A percentile compares a stretch with the other conserved stretches of the same genome.
Conservation (phyloP, 2,329 filamentous ascomycete genomes). For the Lasiodiplodia citricola region DNA sequence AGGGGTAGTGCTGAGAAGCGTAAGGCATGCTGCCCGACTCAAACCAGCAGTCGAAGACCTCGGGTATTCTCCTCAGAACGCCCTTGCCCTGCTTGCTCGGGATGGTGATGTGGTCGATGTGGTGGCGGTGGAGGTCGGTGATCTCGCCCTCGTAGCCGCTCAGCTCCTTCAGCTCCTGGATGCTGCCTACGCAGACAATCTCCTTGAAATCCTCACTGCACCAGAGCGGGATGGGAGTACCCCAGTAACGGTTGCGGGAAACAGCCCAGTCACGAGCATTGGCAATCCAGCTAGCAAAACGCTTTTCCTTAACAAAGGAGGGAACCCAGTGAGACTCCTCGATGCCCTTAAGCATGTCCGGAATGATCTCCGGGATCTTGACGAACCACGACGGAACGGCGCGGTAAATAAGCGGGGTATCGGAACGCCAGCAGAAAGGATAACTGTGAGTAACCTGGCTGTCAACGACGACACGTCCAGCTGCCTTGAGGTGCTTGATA, state of each 20-base stretch:
- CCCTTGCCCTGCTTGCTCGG: conserved; percentile 89
- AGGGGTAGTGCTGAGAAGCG: conserved; percentile 87
- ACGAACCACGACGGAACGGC: conserved; percentile 96
- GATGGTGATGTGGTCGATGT: conserved; percentile 92
- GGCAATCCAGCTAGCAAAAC: conserved; percentile 89
- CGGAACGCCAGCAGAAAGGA: conserved; percentile 92
- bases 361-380: conserved; percentile 81
- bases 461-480: conserved; percentile 79
- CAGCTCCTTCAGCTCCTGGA: conserved; percentile 80
- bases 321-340: conserved; percentile 92
- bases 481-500: conserved; percentile 82
- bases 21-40: conserved; percentile 97
- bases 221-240: conserved; percentile 91
- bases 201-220: conserved; percentile 88
- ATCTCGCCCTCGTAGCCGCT: conserved; percentile 86
- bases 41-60: conserved; percentile 97
- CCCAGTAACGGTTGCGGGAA: conserved; percentile 93
- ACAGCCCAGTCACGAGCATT: conserved; percentile 97
- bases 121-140: conserved; percentile 87
- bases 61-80: conserved; percentile 76
- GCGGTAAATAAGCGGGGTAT: conserved; percentile 90
- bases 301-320: conserved; percentile 84
- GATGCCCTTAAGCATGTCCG: conserved; percentile 88
- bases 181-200: conserved; percentile 82
- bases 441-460: conserved; percentile 90